These are phyloP conservation scores for Rhizomucor pusillus DNA, from an alignment of 371 early-diverging fungal species.

Conservation along the genomic window DNA sequence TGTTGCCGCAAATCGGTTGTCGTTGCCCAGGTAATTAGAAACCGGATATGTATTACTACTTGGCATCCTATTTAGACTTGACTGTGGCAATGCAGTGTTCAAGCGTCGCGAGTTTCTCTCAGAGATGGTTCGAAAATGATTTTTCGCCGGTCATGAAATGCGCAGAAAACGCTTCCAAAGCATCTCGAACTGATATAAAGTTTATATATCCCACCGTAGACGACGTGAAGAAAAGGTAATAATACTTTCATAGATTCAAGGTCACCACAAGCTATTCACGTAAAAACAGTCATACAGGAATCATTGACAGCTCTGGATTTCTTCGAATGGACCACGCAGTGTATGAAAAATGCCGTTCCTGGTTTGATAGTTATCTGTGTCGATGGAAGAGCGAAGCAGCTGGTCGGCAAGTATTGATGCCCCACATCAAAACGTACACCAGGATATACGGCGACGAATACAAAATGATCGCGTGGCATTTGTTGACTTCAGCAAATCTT, in stretches of 20 bases:
- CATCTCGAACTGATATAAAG: slow-evolving; percentile 13
- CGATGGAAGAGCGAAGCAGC: slow-evolving; percentile 48
- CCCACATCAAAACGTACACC: slow-evolving; percentile 57
- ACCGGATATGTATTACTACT: too few relatives aligned
- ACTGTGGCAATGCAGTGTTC: slow-evolving; percentile 47
- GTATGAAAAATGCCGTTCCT: slow-evolving; percentile 54
- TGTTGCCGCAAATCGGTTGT: slow-evolving; percentile 28
- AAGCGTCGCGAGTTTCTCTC: slow-evolving; percentile 53
- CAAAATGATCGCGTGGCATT: slow-evolving; percentile 42
- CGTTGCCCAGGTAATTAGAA: slow-evolving; percentile 36
- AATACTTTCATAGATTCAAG: too few relatives aligned
- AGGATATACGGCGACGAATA: slow-evolving; percentile 6
- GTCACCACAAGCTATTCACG: too few relatives aligned
- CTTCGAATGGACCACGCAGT: slow-evolving; percentile 17
- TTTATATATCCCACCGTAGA: slow-evolving; percentile 62
- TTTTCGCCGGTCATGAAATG: slow-evolving; percentile 12
- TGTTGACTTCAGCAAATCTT: slow-evolving; percentile 58
- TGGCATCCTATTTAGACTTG: not conserved
- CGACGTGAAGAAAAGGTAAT: slow-evolving; percentile 58
- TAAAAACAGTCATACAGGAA: slow-evolving; percentile 17
- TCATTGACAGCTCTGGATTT: slow-evolving; percentile 24
- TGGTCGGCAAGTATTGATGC: slow-evolving; percentile 58
- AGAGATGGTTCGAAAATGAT: slow-evolving; percentile 40
- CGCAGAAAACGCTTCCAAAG: slow-evolving; percentile 8
- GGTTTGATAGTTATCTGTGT: slow-evolving; percentile 45